Percentiles rank a stretch among this genome's conserved stretches.
Evolutionary conservation across 2,329 filamentous ascomycete species (phyloP).

Genomic region (Stachybotrys chartarum): DNA sequence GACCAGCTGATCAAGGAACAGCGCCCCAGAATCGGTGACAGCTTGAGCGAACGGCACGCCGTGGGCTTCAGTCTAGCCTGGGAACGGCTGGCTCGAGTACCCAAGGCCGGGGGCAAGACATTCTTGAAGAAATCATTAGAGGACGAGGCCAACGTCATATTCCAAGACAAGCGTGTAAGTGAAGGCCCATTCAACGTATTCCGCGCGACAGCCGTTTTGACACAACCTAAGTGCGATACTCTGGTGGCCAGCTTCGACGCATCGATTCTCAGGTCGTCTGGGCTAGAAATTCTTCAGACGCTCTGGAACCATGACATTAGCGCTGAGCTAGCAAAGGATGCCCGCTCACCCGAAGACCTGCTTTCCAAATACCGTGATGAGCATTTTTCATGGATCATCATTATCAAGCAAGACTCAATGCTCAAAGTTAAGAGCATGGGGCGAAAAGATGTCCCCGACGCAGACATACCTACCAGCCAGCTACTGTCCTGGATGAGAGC

Average conservation of each 20-base stretch:
- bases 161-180: conserved; percentile 57
- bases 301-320: conserved; percentile 82
- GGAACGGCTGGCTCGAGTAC: conserved; percentile 69
- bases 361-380: conserved; percentile 70
- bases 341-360: conserved; percentile 72
- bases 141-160: conserved; percentile 48
- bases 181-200: not conserved
- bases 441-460: conserved; percentile 67
- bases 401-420: conserved; percentile 71
- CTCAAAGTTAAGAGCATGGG: conserved; percentile 75
- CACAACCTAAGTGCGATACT: conserved; percentile 62
- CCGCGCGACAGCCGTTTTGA: not conserved
- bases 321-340: conserved; percentile 78
- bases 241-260: conserved; percentile 84
- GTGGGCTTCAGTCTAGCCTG: conserved; percentile 90
- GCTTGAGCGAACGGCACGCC: conserved; percentile 63
- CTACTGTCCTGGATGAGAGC: conserved; percentile 73
- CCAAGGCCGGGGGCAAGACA: conserved; percentile 44
- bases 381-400: conserved; percentile 77
- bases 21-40: conserved; percentile 58
- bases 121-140: conserved; percentile 66
- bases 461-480: conserved; percentile 66
- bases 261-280: conserved; percentile 64
- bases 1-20: conserved; percentile 84
- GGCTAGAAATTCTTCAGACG: conserved; percentile 68